A percentile compares a stretch with the other conserved stretches of the same genome.
These are phyloP conservation scores for Marasmius sp. DNA, from an alignment of 1,284 basidiomycete genomes.

Conservation along the genomic window DNA sequence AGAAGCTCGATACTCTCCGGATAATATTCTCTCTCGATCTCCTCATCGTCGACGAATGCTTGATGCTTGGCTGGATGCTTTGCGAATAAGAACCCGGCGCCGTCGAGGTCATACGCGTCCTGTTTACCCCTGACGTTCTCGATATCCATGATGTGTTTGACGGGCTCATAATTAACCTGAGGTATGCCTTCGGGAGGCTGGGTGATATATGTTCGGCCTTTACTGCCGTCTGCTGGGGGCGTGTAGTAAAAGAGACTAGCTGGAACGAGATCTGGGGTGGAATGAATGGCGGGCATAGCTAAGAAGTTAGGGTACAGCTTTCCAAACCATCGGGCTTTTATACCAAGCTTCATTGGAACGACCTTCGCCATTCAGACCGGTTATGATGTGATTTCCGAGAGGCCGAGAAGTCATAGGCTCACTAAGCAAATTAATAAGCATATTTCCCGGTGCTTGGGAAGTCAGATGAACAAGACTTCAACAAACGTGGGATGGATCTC, in stretches of 20 bases:
- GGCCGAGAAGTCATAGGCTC: too few relatives aligned
- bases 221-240: background rate
- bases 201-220: background rate
- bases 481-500: too few relatives aligned
- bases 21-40: conserved; percentile 55
- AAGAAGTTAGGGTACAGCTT: too few relatives aligned
- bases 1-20: conserved; percentile 58
- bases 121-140: conserved; percentile 61
- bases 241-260: background rate
- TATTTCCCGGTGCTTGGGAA: too few relatives aligned
- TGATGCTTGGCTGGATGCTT: conserved; percentile 41
- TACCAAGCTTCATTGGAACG: too few relatives aligned
- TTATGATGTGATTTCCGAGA: too few relatives aligned
- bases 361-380: too few relatives aligned
- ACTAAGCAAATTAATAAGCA: too few relatives aligned
- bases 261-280: background rate
- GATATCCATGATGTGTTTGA: conserved; percentile 24
- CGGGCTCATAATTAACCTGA: background rate
- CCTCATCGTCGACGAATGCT: conserved; percentile 45
- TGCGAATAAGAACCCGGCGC: conserved; percentile 51
- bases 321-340: too few relatives aligned
- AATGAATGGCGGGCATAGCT: background rate
- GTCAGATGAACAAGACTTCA: too few relatives aligned
- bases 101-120: conserved; percentile 46
- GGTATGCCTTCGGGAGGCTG: background rate